These are phyloP conservation scores for Citrus australasica DNA, from an alignment of 345 rosid genomes.

Conservation along the genomic window DNA sequence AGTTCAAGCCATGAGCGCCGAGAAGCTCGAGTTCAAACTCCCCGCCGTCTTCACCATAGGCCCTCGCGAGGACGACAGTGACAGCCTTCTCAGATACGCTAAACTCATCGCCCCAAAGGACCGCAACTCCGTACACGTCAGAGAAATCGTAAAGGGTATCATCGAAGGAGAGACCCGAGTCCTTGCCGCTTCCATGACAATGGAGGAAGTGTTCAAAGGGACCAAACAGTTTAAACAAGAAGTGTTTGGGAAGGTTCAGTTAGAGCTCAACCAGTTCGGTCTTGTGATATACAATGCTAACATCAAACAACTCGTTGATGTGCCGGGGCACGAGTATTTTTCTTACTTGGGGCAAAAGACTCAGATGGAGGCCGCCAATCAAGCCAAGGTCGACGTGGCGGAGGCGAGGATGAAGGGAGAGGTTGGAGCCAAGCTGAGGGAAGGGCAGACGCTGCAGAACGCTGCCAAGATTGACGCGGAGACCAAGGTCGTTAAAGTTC, in stretches of 20 bases:
- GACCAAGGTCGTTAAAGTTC: constrained; percentile 53
- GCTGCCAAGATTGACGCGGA: constrained; percentile 76
- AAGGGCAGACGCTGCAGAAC: constrained; percentile 65
- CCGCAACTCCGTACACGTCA: constrained; percentile 56
- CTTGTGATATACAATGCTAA: constrained; percentile 51
- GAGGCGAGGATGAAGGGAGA: constrained; percentile 88
- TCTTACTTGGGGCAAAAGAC: constrained; percentile 87
- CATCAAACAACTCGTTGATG: constrained; percentile 83
- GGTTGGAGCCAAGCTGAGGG: constrained; percentile 55
- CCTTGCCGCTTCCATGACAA: constrained; percentile 86
- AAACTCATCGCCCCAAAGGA: constrained; percentile 67
- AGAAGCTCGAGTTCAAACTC: constrained; percentile 78
- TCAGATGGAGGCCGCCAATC: constrained; percentile 85
- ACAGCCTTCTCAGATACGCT: constrained; percentile 53
- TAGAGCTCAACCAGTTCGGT: not conserved
- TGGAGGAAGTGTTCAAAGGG: constrained; percentile 78
- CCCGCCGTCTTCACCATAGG: constrained; percentile 82
- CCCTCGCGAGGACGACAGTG: constrained; percentile 52
- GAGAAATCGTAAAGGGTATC: constrained; percentile 75
- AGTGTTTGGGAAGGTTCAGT: constrained; percentile 61
- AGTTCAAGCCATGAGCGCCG: constrained; percentile 89
- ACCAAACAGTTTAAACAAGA: constrained; percentile 72
- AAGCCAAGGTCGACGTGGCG: constrained; percentile 65
- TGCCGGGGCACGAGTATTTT: constrained; percentile 81
- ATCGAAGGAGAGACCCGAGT: constrained; percentile 89